Evolutionary conservation across 2,329 filamentous ascomycete genomes (phyloP).

Genomic region (Verticillium dahliae): DNA sequence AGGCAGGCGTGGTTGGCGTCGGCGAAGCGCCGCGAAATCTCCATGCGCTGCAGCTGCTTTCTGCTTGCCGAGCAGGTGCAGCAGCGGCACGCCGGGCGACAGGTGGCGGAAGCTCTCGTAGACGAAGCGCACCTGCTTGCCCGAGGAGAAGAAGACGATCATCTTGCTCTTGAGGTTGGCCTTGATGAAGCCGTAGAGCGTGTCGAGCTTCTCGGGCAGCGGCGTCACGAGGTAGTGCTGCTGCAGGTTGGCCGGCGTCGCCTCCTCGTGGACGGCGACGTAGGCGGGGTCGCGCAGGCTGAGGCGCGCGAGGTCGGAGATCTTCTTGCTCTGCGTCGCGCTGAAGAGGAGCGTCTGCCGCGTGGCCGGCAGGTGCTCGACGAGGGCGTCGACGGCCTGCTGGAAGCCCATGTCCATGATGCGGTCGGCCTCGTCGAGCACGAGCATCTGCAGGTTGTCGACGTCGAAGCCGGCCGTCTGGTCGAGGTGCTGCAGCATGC

Average conservation of each 20-base stretch:
- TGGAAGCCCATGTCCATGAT: slow-evolving; percentile 99
- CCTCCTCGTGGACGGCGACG: slow-evolving; percentile 84
- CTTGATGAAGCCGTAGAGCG: slow-evolving; percentile 86
- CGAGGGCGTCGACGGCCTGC: slow-evolving; percentile 79
- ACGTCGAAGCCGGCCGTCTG: slow-evolving; percentile 88
- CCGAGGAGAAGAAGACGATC: slow-evolving; percentile 88
- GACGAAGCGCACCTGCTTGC: slow-evolving; percentile 93
- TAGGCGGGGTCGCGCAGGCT: slow-evolving; percentile 91
- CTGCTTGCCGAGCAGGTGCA: slow-evolving; percentile 90
- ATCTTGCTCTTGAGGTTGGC: slow-evolving; percentile 90
- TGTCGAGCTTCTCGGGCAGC: slow-evolving; percentile 83
- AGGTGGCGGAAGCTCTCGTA: slow-evolving; percentile 91
- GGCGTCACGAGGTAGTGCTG: slow-evolving; percentile 89
- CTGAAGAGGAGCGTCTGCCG: slow-evolving; percentile 93
- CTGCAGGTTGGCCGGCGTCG: slow-evolving; percentile 77
- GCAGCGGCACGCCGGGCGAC: slow-evolving; percentile 85
- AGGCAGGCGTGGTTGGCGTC: slow-evolving; percentile 77
- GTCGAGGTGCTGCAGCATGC: slow-evolving; percentile 92
- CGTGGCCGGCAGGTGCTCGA: slow-evolving; percentile 80
- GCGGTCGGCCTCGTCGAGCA: slow-evolving; percentile 91
- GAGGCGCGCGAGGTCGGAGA: slow-evolving; percentile 84
- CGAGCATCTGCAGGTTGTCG: slow-evolving; percentile 84
- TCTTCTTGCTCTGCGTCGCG: slow-evolving; percentile 90
- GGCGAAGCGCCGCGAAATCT: slow-evolving; percentile 80
- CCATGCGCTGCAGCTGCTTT: slow-evolving; percentile 86